phyloP scores from a whole-genome alignment of 306 rosid species.

The Boehmeria nivea region DNA sequence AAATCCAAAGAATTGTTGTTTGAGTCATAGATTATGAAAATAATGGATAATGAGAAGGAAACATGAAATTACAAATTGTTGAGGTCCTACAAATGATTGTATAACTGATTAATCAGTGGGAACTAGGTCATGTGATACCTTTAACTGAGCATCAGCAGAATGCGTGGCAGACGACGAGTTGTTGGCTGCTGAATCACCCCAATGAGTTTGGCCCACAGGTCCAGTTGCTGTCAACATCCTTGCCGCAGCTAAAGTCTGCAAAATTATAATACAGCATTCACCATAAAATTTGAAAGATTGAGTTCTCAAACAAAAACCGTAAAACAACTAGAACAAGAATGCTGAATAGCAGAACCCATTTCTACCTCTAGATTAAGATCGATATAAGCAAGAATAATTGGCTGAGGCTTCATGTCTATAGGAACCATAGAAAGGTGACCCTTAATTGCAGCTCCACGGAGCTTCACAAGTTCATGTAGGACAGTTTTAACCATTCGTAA shows the following conservation, averaged over 20 bases:
- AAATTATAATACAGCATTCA: slow-evolving; percentile 5
- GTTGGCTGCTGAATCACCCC: slow-evolving; percentile 88
- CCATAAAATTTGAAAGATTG: neutral
- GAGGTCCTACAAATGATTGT: too few relatives aligned
- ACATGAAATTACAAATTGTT: too few relatives aligned
- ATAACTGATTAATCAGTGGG: neutral
- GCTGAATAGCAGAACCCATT: too few relatives aligned
- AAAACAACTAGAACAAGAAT: neutral
- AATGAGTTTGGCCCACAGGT: slow-evolving; percentile 90
- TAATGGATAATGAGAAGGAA: too few relatives aligned
- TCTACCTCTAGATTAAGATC: slow-evolving; percentile 96
- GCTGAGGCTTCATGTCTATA: slow-evolving; percentile 93
- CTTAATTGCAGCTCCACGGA: slow-evolving; percentile 97
- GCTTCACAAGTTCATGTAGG: slow-evolving; percentile 98
- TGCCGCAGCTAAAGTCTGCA: slow-evolving; percentile 94
- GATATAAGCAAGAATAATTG: slow-evolving; percentile 96
- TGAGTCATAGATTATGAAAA: too few relatives aligned
- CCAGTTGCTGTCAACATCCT: slow-evolving; percentile 98
- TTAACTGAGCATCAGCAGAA: slow-evolving; percentile 87
- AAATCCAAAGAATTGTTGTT: neutral
- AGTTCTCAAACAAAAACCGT: neutral
- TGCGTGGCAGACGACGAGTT: slow-evolving; percentile 85
- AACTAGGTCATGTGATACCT: slow-evolving; percentile 40
- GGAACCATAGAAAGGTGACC: slow-evolving; percentile 99
- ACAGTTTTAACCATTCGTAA: slow-evolving; percentile 97